phyloP scores from a whole-genome alignment of 495 filamentous ascomycete genomes.

The Podospora australis region DNA sequence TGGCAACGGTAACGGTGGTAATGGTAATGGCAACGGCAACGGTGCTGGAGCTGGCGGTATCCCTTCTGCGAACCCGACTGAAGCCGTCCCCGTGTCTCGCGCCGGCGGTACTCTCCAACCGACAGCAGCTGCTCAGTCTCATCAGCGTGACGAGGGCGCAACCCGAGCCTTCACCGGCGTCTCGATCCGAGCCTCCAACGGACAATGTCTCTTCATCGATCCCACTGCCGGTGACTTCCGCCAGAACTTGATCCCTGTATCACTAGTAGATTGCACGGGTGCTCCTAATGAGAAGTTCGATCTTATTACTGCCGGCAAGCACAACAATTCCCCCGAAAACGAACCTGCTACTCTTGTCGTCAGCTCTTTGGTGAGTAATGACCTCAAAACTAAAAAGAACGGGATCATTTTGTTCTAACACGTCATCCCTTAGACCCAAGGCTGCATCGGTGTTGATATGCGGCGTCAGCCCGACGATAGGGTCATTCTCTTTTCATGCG shows the following conservation, averaged over 20 bases:
- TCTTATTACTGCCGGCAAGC: conserved; percentile 44
- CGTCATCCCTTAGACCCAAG: conserved; percentile 41
- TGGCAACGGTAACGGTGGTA: conserved; percentile 1
- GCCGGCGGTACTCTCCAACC: conserved; percentile 44
- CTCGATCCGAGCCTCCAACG: conserved; percentile 41
- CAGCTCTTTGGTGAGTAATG: conserved; percentile 34
- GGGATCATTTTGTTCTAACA: too few relatives aligned
- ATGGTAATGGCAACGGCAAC: background rate
- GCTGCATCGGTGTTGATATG: conserved; percentile 46
- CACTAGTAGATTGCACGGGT: conserved; percentile 39
- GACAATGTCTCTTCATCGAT: conserved; percentile 47
- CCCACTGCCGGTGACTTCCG: conserved; percentile 51
- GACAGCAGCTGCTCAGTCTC: conserved; percentile 40
- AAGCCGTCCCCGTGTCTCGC: conserved; percentile 43
- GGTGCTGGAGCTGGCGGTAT: conserved; percentile 14
- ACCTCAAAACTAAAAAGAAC: too few relatives aligned
- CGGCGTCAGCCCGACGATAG: conserved; percentile 38
- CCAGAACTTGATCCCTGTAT: conserved; percentile 48
- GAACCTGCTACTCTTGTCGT: conserved; percentile 39
- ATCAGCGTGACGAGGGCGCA: conserved; percentile 41
- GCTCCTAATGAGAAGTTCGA: conserved; percentile 48
- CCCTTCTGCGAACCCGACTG: conserved; percentile 36
- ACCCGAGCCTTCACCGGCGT: conserved; percentile 41
- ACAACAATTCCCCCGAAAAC: conserved; percentile 28
- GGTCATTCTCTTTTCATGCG: conserved; percentile 47